These are phyloP conservation scores for Gynandropsis gynandra DNA, from an alignment of 345 rosid species.

Conservation along the genomic window DNA sequence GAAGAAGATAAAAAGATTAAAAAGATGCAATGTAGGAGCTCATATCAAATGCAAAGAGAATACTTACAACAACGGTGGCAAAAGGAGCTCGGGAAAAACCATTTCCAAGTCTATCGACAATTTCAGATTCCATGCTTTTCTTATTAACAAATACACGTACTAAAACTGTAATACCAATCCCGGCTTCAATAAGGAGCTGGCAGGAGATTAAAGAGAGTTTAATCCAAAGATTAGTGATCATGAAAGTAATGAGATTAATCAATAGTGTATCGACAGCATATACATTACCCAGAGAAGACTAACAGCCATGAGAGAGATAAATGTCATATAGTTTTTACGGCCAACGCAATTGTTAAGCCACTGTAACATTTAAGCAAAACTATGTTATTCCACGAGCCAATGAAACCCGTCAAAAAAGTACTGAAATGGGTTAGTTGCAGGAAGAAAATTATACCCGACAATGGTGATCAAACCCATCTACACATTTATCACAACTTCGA, in stretches of 20 bases:
- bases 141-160: conserved; percentile 84
- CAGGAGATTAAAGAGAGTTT: conserved; percentile 11
- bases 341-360: conserved; percentile 99
- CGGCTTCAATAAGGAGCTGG: conserved; percentile 86
- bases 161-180: conserved; percentile 80
- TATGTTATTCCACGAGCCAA: conserved; percentile 19
- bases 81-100: conserved; percentile 95
- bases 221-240: neutral
- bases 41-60: conserved; percentile 5
- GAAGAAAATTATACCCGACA: conserved; percentile 57
- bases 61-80: conserved; percentile 86
- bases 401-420: conserved; percentile 5
- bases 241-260: conserved; percentile 2
- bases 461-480: conserved; percentile 96
- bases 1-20: conserved; percentile 12
- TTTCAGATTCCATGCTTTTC: conserved; percentile 76
- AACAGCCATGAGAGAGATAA: conserved; percentile 76
- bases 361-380: conserved; percentile 43
- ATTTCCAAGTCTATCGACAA: conserved; percentile 91
- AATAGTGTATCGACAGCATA: neutral
- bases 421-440: conserved; percentile 1
- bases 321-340: conserved; percentile 75
- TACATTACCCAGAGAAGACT: conserved; percentile 90
- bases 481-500: conserved; percentile 95
- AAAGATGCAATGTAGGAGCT: conserved; percentile 19